Evolutionary conservation across 2,329 filamentous ascomycete species (phyloP).

Genomic region (Neopestalotiopsis sp.): DNA sequence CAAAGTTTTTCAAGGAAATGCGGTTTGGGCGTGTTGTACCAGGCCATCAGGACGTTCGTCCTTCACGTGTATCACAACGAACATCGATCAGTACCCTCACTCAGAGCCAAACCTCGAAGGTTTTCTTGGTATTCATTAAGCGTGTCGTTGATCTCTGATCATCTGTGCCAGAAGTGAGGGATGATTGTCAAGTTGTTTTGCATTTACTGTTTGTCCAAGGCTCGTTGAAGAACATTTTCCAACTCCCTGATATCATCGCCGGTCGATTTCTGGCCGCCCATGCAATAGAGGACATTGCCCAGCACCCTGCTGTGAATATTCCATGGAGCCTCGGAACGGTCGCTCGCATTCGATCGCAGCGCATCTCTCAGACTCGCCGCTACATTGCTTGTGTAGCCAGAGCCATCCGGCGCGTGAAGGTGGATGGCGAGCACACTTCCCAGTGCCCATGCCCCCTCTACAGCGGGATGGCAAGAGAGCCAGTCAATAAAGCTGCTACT

Average conservation of each 20-base stretch:
- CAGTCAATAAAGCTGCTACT: slow-evolving; percentile 60
- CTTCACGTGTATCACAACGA: too few relatives aligned
- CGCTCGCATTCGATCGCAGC: slow-evolving; percentile 30
- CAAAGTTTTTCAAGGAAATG: too few relatives aligned
- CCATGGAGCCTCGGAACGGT: slow-evolving; percentile 36
- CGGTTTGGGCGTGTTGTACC: too few relatives aligned
- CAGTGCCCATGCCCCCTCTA: slow-evolving; percentile 73
- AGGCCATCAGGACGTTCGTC: too few relatives aligned
- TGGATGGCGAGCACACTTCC: slow-evolving; percentile 76
- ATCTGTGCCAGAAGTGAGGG: background rate
- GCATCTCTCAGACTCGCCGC: slow-evolving; percentile 47
- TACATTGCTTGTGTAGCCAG: slow-evolving; percentile 53
- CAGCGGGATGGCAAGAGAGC: slow-evolving; percentile 59
- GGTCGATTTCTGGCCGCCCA: slow-evolving; percentile 54
- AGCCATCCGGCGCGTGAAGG: slow-evolving; percentile 45
- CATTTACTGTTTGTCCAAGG: background rate
- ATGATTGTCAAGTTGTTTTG: background rate
- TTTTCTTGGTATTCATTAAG: too few relatives aligned
- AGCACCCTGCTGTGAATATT: slow-evolving; percentile 60
- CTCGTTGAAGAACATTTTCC: slow-evolving; percentile 17
- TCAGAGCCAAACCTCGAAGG: too few relatives aligned
- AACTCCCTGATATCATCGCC: slow-evolving; percentile 32
- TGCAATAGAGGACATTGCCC: slow-evolving; percentile 64
- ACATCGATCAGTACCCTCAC: too few relatives aligned
- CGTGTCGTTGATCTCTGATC: too few relatives aligned